A percentile compares a stretch with the other conserved stretches of the same genome.
These are phyloP conservation scores for Chlamydomonas sp. DNA, from an alignment of 139 green algal genomes.

Conservation along the genomic window DNA sequence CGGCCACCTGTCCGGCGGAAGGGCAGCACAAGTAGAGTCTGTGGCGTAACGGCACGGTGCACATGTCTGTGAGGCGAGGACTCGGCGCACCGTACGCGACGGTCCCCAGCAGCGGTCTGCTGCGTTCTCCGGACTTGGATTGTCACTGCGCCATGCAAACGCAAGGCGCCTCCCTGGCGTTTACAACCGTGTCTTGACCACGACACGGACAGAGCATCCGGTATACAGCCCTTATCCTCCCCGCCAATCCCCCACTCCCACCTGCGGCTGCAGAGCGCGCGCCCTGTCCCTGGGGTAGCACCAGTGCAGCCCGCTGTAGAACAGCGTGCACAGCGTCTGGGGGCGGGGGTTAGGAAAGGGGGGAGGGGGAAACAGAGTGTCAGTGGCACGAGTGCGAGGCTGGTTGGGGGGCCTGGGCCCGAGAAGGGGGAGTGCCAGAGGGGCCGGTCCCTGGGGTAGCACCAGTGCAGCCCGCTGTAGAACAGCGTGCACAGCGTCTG, in stretches of 20 bases:
- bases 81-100: no score
- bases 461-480: slow-evolving; percentile 59
- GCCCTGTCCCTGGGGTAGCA: slow-evolving; percentile 52
- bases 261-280: slow-evolving; percentile 29
- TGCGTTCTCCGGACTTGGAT: no score
- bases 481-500: slow-evolving; percentile 54
- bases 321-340: slow-evolving; percentile 51
- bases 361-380: not conserved
- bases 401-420: not conserved
- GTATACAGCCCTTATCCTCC: not conserved
- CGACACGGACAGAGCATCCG: not conserved
- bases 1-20: no score
- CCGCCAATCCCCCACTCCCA: not conserved
- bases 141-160: no score
- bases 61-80: no score
- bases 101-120: no score
- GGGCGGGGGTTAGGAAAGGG: not conserved
- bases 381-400: not conserved
- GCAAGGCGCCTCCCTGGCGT: no score
- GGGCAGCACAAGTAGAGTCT: no score
- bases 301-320: slow-evolving; percentile 61
- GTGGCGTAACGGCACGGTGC: no score
- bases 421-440: not conserved
- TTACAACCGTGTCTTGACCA: no score
- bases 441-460: slow-evolving; percentile 58